These are phyloP conservation scores for Cryptosporidium sp. DNA, from an alignment of 169 alveolate species.

Conservation along the genomic window DNA sequence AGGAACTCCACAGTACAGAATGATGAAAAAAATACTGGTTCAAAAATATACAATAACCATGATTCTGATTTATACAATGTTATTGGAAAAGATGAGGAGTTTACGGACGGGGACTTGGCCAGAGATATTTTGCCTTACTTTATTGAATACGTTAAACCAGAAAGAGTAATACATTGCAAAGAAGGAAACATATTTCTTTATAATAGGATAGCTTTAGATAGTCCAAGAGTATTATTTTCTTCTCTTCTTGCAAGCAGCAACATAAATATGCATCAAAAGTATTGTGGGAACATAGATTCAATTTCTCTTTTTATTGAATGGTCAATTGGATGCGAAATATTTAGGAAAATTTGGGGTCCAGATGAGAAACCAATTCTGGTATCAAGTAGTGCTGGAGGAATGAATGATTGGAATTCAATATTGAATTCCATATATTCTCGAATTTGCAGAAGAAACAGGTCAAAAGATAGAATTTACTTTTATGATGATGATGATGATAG, in stretches of 20 bases:
- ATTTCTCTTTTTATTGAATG: slow-evolving; percentile 58
- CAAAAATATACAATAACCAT: neutral
- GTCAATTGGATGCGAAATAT: slow-evolving; percentile 60
- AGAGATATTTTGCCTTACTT: slow-evolving; percentile 42
- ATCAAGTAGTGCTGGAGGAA: slow-evolving; percentile 49
- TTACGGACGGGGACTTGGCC: neutral
- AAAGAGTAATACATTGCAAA: neutral
- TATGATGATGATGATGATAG: neutral
- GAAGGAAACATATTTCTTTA: slow-evolving; percentile 16
- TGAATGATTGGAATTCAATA: slow-evolving; percentile 14
- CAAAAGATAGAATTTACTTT: slow-evolving; percentile 10
- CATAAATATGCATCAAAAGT: slow-evolving; percentile 52
- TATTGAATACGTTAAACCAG: slow-evolving; percentile 48
- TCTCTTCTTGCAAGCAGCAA: slow-evolving; percentile 50
- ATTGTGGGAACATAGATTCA: slow-evolving; percentile 50
- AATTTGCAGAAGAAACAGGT: slow-evolving; percentile 25
- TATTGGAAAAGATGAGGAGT: neutral
- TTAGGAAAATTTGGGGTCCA: slow-evolving; percentile 49
- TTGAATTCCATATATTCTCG: slow-evolving; percentile 19
- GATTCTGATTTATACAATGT: neutral
- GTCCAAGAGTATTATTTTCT: slow-evolving; percentile 70
- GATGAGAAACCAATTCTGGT: slow-evolving; percentile 32
- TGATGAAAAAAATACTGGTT: neutral
- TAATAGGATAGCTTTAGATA: slow-evolving; percentile 12
- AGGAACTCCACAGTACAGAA: neutral